Evolutionary conservation across 2,329 filamentous ascomycete genomes (phyloP).

Genomic region (Colletotrichum higginsianum): DNA sequence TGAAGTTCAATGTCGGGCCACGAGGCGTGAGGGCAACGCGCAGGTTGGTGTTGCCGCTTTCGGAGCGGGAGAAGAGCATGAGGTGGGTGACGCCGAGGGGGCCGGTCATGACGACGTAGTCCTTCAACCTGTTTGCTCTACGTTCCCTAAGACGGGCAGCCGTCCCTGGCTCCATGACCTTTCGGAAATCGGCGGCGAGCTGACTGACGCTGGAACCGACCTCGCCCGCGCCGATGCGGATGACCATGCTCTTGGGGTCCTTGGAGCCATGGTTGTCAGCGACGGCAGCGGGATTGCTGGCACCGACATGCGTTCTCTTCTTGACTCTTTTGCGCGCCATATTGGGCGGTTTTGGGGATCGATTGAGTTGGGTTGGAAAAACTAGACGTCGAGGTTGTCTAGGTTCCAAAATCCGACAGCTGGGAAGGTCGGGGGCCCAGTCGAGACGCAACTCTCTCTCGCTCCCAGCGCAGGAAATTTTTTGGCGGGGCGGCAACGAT

Average conservation of each 20-base stretch:
- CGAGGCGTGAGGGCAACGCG: constrained; percentile 89
- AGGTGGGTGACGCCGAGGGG: constrained; percentile 94
- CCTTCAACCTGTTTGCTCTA: constrained; percentile 87
- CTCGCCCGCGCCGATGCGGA: constrained; percentile 94
- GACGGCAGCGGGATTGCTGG: constrained; percentile 70
- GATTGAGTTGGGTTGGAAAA: constrained; percentile 31
- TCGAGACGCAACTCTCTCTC: constrained; percentile 11
- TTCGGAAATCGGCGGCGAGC: constrained; percentile 89
- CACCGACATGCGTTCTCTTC: constrained; percentile 87
- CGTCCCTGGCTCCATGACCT: constrained; percentile 96
- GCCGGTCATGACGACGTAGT: constrained; percentile 96
- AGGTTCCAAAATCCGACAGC: neutral
- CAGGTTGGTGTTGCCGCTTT: constrained; percentile 92
- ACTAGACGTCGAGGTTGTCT: neutral
- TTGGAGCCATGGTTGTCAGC: constrained; percentile 72
- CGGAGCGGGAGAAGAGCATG: constrained; percentile 91
- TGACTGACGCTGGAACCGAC: constrained; percentile 93
- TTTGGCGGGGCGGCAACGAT: constrained; percentile 34
- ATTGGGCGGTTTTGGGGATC: constrained; percentile 42
- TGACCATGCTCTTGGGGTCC: constrained; percentile 96
- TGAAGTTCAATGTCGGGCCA: constrained; percentile 93
- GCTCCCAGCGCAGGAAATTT: constrained; percentile 28
- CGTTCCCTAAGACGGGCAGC: constrained; percentile 91
- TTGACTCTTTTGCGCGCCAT: constrained; percentile 90
- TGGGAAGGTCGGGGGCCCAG: constrained; percentile 1